Evolutionary conservation across 495 filamentous ascomycete genomes (phyloP).

Genomic region (Penicillium crystallinum): DNA sequence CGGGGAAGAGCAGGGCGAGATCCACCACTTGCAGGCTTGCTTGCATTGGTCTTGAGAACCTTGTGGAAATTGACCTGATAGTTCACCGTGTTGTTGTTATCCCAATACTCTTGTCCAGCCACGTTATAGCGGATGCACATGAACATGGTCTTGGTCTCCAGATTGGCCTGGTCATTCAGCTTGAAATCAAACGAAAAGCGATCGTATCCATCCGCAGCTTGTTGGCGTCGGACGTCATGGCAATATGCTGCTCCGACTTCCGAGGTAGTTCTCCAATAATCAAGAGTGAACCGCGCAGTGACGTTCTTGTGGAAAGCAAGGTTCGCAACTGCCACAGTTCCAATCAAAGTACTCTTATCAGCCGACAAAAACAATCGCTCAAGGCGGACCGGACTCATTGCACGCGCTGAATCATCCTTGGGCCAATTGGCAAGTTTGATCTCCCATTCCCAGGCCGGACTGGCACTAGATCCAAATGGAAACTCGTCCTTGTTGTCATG

Average conservation of each 20-base stretch:
- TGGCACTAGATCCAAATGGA: constrained; percentile 61
- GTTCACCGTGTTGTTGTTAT: constrained; percentile 82
- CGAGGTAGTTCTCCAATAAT: constrained; percentile 97
- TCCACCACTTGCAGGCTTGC: constrained; percentile 37
- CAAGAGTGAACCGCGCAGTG: constrained; percentile 86
- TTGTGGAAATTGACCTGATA: constrained; percentile 91
- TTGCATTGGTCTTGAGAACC: constrained; percentile 55
- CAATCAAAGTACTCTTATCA: constrained; percentile 80
- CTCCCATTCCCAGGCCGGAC: constrained; percentile 74
- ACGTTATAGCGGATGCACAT: constrained; percentile 89
- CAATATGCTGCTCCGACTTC: constrained; percentile 87
- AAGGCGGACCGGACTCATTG: constrained; percentile 61
- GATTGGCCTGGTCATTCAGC: constrained; percentile 80
- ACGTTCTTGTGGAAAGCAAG: constrained; percentile 86
- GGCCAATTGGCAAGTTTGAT: constrained; percentile 82
- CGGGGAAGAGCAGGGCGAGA: constrained; percentile 67
- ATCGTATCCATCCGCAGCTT: constrained; percentile 66
- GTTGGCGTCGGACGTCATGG: constrained; percentile 66
- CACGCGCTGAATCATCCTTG: constrained; percentile 56
- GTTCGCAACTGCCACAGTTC: constrained; percentile 79
- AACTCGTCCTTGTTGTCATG: constrained; percentile 81
- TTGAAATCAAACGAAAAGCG: constrained; percentile 92
- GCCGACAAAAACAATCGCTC: constrained; percentile 80
- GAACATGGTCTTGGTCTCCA: constrained; percentile 84
- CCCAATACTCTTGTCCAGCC: constrained; percentile 85